A percentile compares a stretch with the other conserved stretches of the same genome.
phyloP scores from a whole-genome alignment of 192 early-diverging fungal species.

The Allomyces arbusculus region DNA sequence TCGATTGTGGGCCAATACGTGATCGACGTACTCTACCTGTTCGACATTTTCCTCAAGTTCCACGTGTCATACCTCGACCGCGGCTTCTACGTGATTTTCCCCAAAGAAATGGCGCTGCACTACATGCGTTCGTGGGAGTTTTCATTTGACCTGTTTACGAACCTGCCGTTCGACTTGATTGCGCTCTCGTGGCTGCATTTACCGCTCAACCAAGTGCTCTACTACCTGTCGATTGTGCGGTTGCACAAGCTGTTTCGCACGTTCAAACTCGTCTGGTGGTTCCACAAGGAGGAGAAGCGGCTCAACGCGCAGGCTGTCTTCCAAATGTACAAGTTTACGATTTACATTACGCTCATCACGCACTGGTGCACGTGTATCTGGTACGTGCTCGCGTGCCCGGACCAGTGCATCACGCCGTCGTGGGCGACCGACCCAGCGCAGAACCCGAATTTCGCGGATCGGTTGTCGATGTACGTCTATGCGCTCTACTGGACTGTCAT shows the following conservation, averaged over 20 bases:
- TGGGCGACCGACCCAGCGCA: not conserved
- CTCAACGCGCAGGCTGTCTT: conserved; percentile 18
- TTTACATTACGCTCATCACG: not conserved
- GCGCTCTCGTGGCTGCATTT: conserved; percentile 4
- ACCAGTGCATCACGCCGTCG: not conserved
- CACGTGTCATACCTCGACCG: conserved; percentile 26
- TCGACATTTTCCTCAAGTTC: conserved; percentile 28
- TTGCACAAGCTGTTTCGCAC: conserved; percentile 19
- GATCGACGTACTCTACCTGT: conserved; percentile 18
- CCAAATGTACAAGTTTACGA: conserved; percentile 21
- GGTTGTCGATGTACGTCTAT: conserved; percentile 13
- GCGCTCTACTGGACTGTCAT: conserved; percentile 25
- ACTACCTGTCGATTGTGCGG: conserved; percentile 12
- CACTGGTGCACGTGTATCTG: conserved; percentile 1
- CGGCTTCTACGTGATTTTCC: conserved; percentile 31
- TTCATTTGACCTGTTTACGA: conserved; percentile 19
- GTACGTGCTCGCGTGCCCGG: not conserved
- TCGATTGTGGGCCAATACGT: conserved; percentile 17
- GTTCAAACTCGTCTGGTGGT: conserved; percentile 16
- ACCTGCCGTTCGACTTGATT: conserved; percentile 21
- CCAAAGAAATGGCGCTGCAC: conserved; percentile 27
- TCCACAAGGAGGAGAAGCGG: conserved; percentile 18
- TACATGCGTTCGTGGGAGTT: conserved; percentile 20
- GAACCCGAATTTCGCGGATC: not conserved
- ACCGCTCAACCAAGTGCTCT: not conserved